Evolutionary conservation across 2,329 filamentous ascomycete genomes (phyloP).

Genomic region (Aureobasidium sp.): DNA sequence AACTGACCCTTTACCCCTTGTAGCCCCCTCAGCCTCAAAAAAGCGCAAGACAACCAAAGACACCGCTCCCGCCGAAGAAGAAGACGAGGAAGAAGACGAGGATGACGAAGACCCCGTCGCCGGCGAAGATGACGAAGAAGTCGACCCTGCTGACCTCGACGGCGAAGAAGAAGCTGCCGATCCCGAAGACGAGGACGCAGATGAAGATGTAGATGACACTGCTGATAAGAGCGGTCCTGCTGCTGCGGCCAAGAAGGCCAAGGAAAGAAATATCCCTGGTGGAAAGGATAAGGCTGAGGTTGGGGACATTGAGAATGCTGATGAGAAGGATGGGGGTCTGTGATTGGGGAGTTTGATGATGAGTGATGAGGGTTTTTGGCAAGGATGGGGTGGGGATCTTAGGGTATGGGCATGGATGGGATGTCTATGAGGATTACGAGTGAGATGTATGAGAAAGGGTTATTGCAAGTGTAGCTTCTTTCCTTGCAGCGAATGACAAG

Average conservation of each 20-base stretch:
- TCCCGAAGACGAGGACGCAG: slow-evolving; percentile 20
- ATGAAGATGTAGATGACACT: slow-evolving; percentile 24
- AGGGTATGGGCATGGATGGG: too few species aligned
- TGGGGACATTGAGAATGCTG: not conserved
- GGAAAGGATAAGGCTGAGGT: slow-evolving; percentile 2
- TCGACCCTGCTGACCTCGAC: slow-evolving; percentile 19
- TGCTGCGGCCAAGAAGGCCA: slow-evolving; percentile 25
- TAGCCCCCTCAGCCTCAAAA: not conserved
- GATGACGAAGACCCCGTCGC: slow-evolving; percentile 14
- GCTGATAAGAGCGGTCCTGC: slow-evolving; percentile 25
- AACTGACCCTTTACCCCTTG: not conserved
- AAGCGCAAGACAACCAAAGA: slow-evolving; percentile 9
- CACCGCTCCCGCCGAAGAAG: slow-evolving; percentile 17
- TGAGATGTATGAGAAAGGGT: too few species aligned
- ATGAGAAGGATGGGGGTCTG: not conserved
- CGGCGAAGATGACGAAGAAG: not conserved
- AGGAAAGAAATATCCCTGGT: slow-evolving; percentile 23
- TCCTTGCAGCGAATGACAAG: too few species aligned
- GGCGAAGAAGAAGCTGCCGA: slow-evolving; percentile 20
- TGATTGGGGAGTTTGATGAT: not conserved
- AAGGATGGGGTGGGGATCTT: too few species aligned
- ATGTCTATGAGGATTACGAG: too few species aligned
- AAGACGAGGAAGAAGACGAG: slow-evolving; percentile 19
- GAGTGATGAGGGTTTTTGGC: too few species aligned
- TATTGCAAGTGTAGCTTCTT: too few species aligned